These are phyloP conservation scores for Madurella fahalii DNA, from an alignment of 2,329 filamentous ascomycete genomes.

Conservation along the genomic window DNA sequence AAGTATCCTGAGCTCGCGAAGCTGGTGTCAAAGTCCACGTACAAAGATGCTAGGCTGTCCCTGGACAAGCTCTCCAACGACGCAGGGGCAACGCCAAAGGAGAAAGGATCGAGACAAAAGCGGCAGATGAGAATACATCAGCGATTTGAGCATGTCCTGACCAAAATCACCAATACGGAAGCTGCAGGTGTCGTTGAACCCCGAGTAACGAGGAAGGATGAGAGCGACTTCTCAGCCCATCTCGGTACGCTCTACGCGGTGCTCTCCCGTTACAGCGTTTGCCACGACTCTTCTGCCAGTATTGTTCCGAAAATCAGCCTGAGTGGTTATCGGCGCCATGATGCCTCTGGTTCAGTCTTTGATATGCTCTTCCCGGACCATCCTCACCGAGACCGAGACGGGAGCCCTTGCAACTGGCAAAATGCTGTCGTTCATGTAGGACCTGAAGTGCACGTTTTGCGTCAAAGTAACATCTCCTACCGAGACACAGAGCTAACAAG, in stretches of 20 bases:
- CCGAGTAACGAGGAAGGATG: background rate
- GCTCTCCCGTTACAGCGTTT: background rate
- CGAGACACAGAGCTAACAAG: too few relatives aligned
- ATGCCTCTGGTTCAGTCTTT: background rate
- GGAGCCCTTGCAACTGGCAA: slow-evolving; percentile 1
- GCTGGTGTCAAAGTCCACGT: background rate
- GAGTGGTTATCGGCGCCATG: slow-evolving; percentile 5
- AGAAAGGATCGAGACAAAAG: background rate
- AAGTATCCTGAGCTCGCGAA: background rate
- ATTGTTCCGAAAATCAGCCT: slow-evolving; percentile 6
- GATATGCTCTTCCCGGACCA: slow-evolving; percentile 6
- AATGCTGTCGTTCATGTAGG: slow-evolving; percentile 3
- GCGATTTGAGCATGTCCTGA: background rate
- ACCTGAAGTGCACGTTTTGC: background rate
- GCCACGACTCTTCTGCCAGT: background rate
- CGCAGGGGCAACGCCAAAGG: background rate
- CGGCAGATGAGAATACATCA: too few relatives aligned
- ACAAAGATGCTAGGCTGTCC: background rate
- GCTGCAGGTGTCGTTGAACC: background rate
- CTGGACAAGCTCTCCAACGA: background rate
- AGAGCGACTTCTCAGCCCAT: background rate
- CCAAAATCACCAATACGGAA: background rate
- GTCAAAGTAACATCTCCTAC: too few relatives aligned
- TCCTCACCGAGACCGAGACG: background rate
- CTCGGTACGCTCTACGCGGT: background rate